These are phyloP conservation scores for Hemileccinum rubropunctum DNA, from an alignment of 768 basidiomycete species.

Conservation along the genomic window DNA sequence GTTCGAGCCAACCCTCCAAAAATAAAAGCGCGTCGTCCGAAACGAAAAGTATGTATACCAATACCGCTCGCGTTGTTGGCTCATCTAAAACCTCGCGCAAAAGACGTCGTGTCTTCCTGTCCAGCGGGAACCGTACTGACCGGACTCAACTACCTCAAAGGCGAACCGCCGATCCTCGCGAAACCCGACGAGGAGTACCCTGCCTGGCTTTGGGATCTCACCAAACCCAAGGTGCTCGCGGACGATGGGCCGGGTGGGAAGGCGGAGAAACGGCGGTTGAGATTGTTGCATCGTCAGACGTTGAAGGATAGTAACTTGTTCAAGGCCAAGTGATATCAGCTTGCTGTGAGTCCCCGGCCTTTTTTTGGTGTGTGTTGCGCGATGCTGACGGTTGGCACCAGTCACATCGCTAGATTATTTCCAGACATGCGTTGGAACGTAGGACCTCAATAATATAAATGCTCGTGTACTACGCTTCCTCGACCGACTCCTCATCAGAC, in stretches of 20 bases:
- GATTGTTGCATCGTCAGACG: conserved; percentile 59
- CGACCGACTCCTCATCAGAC: conserved; percentile 37
- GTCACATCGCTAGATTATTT: background rate
- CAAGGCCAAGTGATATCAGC: conserved; percentile 59
- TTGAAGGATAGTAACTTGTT: conserved; percentile 87
- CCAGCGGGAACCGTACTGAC: conserved; percentile 67
- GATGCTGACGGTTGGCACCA: background rate
- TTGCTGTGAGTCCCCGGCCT: background rate
- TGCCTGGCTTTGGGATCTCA: conserved; percentile 81
- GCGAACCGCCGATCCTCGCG: conserved; percentile 73
- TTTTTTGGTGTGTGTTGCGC: background rate
- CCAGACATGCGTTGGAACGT: no score
- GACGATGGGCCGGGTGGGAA: conserved; percentile 77
- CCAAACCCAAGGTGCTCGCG: conserved; percentile 55
- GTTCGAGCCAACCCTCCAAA: background rate
- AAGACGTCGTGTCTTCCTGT: conserved; percentile 55
- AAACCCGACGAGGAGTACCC: conserved; percentile 83
- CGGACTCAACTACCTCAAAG: conserved; percentile 84
- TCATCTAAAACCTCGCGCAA: background rate
- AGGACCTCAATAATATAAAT: background rate
- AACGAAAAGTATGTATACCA: conserved; percentile 17
- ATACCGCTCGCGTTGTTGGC: background rate
- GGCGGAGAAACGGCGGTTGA: conserved; percentile 52
- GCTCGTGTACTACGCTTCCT: conserved; percentile 13
- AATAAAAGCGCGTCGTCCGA: conserved; percentile 4